Percentiles rank a stretch among this genome's conserved stretches.
Evolutionary conservation across 768 basidiomycete genomes (phyloP).

Genomic region (Sarcodon aspratus): DNA sequence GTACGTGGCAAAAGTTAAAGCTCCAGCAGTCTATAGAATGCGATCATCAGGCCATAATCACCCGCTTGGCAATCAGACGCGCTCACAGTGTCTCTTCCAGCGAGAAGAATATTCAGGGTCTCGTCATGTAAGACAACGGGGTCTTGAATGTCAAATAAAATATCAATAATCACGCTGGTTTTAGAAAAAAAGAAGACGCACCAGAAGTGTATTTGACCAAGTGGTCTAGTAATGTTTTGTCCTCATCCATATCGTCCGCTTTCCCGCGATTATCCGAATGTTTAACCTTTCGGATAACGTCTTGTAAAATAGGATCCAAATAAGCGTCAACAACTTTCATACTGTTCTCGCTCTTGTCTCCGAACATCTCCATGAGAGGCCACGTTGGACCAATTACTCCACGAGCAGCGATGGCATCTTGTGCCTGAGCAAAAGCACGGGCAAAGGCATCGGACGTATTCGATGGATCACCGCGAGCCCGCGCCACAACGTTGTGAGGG

Average conservation of each 20-base stretch:
- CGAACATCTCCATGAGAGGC: conserved; percentile 42
- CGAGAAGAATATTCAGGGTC: conserved; percentile 18
- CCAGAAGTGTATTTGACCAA: conserved; percentile 10
- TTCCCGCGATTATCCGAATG: conserved; percentile 7
- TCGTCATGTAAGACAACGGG: conserved; percentile 13
- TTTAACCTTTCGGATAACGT: conserved; percentile 30
- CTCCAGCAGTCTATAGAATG: conserved; percentile 9
- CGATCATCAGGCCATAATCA: background rate
- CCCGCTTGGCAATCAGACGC: background rate
- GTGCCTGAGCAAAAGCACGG: conserved; percentile 37
- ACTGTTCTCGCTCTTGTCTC: conserved; percentile 31
- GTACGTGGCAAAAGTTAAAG: conserved; percentile 21
- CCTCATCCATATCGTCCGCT: conserved; percentile 11
- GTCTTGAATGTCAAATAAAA: conserved; percentile 4
- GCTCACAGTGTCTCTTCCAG: conserved; percentile 13
- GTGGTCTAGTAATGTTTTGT: conserved; percentile 15
- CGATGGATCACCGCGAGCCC: background rate
- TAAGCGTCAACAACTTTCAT: conserved; percentile 38
- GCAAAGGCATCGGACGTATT: conserved; percentile 22
- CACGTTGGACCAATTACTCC: conserved; percentile 30
- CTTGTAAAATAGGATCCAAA: conserved; percentile 39
- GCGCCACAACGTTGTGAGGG: conserved; percentile 20
- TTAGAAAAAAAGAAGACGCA: conserved; percentile 16
- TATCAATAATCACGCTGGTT: background rate
- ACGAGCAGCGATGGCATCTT: conserved; percentile 28